phyloP scores from a whole-genome alignment of 192 early-diverging fungal species.

The Podila horticola region DNA sequence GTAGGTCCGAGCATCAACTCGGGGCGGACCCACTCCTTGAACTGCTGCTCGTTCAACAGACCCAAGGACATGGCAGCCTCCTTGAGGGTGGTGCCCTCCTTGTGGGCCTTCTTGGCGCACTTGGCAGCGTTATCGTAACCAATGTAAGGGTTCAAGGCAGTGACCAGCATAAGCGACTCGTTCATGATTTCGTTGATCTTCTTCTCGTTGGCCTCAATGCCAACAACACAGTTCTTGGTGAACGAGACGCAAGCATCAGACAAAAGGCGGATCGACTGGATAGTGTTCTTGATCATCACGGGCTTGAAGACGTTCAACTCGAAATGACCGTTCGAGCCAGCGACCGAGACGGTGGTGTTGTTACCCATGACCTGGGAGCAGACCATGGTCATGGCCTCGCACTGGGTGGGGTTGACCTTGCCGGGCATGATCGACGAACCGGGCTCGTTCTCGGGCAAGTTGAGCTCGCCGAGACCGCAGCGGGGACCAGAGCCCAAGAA shows the following conservation, averaged over 20 bases:
- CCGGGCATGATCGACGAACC: slow-evolving; percentile 99
- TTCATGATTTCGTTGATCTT: slow-evolving; percentile 89
- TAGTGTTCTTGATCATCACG: slow-evolving; percentile 97
- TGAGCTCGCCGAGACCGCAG: slow-evolving; percentile 96
- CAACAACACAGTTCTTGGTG: slow-evolving; percentile 95
- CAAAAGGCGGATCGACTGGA: slow-evolving; percentile 92
- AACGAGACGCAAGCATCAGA: slow-evolving; percentile 91
- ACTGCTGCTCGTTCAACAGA: slow-evolving; percentile 89
- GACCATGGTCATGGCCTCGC: slow-evolving; percentile 99
- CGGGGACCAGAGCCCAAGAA: slow-evolving; percentile 90
- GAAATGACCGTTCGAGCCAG: slow-evolving; percentile 97
- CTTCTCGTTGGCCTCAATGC: slow-evolving; percentile 94
- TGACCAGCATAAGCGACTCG: slow-evolving; percentile 98
- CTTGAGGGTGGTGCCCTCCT: slow-evolving; percentile 86
- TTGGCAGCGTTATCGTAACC: slow-evolving; percentile 87
- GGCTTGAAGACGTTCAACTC: slow-evolving; percentile 99
- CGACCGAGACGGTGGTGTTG: slow-evolving; percentile 91
- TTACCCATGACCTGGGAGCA: slow-evolving; percentile 99
- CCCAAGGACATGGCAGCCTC: slow-evolving; percentile 92
- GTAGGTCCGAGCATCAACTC: slow-evolving; percentile 84
- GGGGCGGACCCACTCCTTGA: slow-evolving; percentile 96
- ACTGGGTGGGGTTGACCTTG: slow-evolving; percentile 99
- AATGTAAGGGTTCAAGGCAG: slow-evolving; percentile 98
- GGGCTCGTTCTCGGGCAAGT: slow-evolving; percentile 98
- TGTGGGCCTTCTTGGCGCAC: slow-evolving; percentile 98